These are phyloP conservation scores for Mortierella polycephala DNA, from an alignment of 371 early-diverging fungal species.

Conservation along the genomic window DNA sequence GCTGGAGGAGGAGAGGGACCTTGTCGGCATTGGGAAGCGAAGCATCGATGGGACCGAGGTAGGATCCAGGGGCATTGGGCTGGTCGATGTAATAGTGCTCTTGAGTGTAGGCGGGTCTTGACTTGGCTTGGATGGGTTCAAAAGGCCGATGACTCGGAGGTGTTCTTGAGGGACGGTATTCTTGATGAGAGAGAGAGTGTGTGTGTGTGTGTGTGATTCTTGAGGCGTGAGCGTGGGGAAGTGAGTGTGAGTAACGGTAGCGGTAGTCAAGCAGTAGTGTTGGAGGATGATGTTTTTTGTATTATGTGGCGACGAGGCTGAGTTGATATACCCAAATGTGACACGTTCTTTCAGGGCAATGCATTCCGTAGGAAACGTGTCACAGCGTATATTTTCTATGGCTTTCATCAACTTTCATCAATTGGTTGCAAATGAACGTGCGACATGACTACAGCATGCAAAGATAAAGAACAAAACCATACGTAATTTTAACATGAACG, in stretches of 20 bases:
- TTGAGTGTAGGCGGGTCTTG: slow-evolving; percentile 31
- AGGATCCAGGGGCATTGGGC: slow-evolving; percentile 33
- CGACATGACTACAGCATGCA: too few relatives aligned
- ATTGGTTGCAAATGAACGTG: too few relatives aligned
- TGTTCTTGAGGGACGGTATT: slow-evolving; percentile 27
- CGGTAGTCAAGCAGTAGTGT: slow-evolving; percentile 1
- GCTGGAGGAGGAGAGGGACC: slow-evolving; percentile 67
- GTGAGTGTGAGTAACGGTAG: not conserved
- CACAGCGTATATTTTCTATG: slow-evolving; percentile 3
- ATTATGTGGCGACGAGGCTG: too few relatives aligned
- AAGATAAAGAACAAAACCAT: too few relatives aligned
- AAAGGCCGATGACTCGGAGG: slow-evolving; percentile 17
- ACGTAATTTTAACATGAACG: too few relatives aligned
- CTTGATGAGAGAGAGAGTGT: not conserved
- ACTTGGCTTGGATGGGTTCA: slow-evolving; percentile 27
- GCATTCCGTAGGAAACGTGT: slow-evolving; percentile 20
- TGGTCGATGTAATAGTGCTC: slow-evolving; percentile 43
- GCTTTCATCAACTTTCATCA: too few relatives aligned
- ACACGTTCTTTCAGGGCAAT: slow-evolving; percentile 26
- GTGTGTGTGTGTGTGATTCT: not conserved
- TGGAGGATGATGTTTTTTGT: not conserved
- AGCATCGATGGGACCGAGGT: slow-evolving; percentile 44
- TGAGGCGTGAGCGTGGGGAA: not conserved
- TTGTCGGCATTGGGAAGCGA: slow-evolving; percentile 33
- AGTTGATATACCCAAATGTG: slow-evolving; percentile 28